Base-by-base conservation (phyloP, 345 rosid species). In the Noccaea bulbosa region DNA sequence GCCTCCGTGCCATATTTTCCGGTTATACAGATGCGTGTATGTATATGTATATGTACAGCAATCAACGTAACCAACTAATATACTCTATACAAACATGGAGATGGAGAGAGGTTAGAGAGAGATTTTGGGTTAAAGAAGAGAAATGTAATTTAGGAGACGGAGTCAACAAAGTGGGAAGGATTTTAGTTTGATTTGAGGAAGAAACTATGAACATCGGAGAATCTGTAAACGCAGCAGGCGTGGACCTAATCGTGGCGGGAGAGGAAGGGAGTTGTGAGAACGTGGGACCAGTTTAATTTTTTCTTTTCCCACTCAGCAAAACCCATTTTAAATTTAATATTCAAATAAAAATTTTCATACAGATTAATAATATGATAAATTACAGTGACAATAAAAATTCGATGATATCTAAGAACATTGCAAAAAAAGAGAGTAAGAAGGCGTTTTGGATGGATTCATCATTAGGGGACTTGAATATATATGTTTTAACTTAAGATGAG, bases 1-100 rank as follows among this genome's bases (percentile, higher is more conserved):
- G 81, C 82, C 92, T 74, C 67, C 90, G 91, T 77, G 89, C 95
- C 99, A 92, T 91, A 27, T 27, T 37, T 7, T 45, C 30, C 6
- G 45, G 5, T 8, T 33, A 9, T 37, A 7, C 1, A 40, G 30
- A 27, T 2, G 30, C 30, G 30, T 4, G 30, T 27, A 27, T 27
- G 2, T 20, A 20, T 20, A 20, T 20, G 2, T 20, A 40, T 24
- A 30, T 15, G 47, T 5, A 65, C 17, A 37, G 15, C n/a, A 65
- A 50, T 65, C 32, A 12, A n/a, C n/a, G n/a, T n/a, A n/a, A 2
- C 22, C 43, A 43, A 8, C 11, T 22, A 49, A 65, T 41, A 41
- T 2, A 44, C 16, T 43, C 12, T 43, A 43, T 43, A 44, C 7
- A 55, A 11, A 41, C 3, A 32, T 27, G 34, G 35, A 54, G 55